phyloP scores from a whole-genome alignment of 2,329 filamentous ascomycete genomes.

The Epichloe bromicola region DNA sequence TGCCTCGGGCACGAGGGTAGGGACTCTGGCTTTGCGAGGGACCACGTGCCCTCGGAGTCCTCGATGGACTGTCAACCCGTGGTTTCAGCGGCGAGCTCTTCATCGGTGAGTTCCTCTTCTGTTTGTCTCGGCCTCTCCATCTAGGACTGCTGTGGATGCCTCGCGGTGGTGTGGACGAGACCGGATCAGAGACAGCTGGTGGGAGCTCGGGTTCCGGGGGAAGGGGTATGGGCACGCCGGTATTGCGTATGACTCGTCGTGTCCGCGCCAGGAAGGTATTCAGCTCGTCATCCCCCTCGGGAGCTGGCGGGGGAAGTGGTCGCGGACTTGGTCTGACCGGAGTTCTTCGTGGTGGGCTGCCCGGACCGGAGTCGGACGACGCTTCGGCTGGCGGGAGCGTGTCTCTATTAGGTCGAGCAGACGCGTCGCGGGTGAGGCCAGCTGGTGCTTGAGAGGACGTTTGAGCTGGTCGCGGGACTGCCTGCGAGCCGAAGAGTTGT shows the following conservation, averaged over 20 bases:
- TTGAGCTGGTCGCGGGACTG: not conserved
- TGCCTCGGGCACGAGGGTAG: not conserved
- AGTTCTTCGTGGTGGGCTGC: constrained; percentile 25
- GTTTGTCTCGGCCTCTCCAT: constrained; percentile 22
- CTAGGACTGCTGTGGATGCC: constrained; percentile 49
- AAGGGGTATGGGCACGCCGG: constrained; percentile 16
- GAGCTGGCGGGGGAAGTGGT: constrained; percentile 32
- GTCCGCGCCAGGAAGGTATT: constrained; percentile 19
- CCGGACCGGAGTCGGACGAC: constrained; percentile 18
- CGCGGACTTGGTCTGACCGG: constrained; percentile 30
- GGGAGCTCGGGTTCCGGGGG: constrained; percentile 50
- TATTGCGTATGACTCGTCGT: constrained; percentile 16
- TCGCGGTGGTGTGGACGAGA: constrained; percentile 39
- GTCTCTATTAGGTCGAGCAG: constrained; percentile 10
- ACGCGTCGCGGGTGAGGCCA: constrained; percentile 12
- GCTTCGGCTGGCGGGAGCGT: constrained; percentile 4
- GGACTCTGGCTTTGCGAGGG: constrained; percentile 2
- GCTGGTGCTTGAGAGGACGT: not conserved
- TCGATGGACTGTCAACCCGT: constrained; percentile 19
- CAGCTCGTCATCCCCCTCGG: constrained; percentile 16
- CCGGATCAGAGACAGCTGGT: constrained; percentile 39
- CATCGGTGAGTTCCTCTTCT: constrained; percentile 23
- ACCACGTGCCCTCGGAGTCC: constrained; percentile 3
- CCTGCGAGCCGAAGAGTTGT: not conserved
- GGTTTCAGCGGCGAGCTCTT: constrained; percentile 39